Evolutionary conservation across 83 land plant species (phyloP).

Genomic region (Thuja plicata): DNA sequence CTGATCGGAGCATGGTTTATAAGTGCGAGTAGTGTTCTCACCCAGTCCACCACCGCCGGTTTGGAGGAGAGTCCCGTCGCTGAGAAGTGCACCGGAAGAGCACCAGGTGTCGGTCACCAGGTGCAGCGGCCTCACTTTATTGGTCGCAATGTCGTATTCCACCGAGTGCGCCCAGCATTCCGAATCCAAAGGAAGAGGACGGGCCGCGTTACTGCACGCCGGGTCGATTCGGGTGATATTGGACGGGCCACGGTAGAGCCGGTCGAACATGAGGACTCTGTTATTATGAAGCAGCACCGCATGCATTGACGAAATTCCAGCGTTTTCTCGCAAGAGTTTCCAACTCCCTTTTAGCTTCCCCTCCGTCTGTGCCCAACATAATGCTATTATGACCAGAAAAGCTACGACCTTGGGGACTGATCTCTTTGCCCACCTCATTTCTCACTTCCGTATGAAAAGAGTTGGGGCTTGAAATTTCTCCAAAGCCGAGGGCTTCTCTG

Average conservation of each 20-base stretch:
- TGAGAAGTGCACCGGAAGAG: constrained; percentile 43
- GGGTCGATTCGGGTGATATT: constrained; percentile 38
- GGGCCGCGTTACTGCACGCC: constrained; percentile 29
- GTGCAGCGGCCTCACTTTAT: constrained; percentile 24
- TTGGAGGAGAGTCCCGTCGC: constrained; percentile 46
- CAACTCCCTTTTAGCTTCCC: not conserved
- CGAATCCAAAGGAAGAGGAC: not conserved
- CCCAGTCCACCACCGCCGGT: constrained; percentile 38
- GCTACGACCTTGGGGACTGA: too few species aligned
- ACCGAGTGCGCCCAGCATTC: constrained; percentile 53
- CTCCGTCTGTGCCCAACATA: not conserved
- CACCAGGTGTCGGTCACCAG: constrained; percentile 62
- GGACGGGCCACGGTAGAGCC: constrained; percentile 51
- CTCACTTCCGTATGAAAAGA: too few species aligned
- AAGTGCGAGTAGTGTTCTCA: not conserved
- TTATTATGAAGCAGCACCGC: constrained; percentile 22
- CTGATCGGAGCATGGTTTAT: constrained; percentile 7
- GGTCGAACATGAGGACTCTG: constrained; percentile 42
- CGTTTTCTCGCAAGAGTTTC: constrained; percentile 25
- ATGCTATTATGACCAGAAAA: not conserved
- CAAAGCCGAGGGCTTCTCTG: too few species aligned
- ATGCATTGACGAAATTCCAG: constrained; percentile 57
- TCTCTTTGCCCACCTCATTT: too few species aligned
- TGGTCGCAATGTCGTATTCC: constrained; percentile 34
- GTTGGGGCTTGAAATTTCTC: too few species aligned